Conservation (phyloP, 2,329 filamentous ascomycete genomes). For the Eurotiales sp. region DNA sequence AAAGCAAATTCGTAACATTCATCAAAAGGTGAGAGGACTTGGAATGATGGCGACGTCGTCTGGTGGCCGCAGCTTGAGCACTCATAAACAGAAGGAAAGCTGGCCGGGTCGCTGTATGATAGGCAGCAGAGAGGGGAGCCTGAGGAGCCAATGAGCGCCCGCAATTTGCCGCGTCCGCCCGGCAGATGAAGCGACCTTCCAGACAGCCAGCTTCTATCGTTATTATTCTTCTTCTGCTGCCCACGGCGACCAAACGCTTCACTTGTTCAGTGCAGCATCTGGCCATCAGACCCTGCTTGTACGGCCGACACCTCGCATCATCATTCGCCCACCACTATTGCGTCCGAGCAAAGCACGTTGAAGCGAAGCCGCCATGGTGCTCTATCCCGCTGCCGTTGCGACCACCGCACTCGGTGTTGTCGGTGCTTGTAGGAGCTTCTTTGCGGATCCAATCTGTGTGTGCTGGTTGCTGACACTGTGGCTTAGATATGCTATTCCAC, state of each 20-base stretch:
- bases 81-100: neutral
- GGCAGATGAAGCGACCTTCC: slow-evolving; percentile 6
- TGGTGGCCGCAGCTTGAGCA: neutral
- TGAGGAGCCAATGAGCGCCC: slow-evolving; percentile 1
- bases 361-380: slow-evolving; percentile 57
- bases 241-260: slow-evolving; percentile 5
- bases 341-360: neutral
- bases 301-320: neutral
- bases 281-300: too few species aligned
- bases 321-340: neutral
- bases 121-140: neutral
- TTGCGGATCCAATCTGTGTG: slow-evolving; percentile 17
- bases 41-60: neutral
- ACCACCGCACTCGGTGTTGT: slow-evolving; percentile 67
- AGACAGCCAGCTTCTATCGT: neutral
- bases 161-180: slow-evolving; percentile 6
- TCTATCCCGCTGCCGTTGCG: slow-evolving; percentile 68
- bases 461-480: slow-evolving; percentile 4
- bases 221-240: neutral
- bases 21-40: slow-evolving; percentile 7
- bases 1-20: slow-evolving; percentile 15
- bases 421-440: slow-evolving; percentile 65
- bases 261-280: neutral
- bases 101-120: neutral
- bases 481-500: slow-evolving; percentile 93